phyloP scores from a whole-genome alignment of 331 rosid genomes.

The Pyrus hybrid region DNA sequence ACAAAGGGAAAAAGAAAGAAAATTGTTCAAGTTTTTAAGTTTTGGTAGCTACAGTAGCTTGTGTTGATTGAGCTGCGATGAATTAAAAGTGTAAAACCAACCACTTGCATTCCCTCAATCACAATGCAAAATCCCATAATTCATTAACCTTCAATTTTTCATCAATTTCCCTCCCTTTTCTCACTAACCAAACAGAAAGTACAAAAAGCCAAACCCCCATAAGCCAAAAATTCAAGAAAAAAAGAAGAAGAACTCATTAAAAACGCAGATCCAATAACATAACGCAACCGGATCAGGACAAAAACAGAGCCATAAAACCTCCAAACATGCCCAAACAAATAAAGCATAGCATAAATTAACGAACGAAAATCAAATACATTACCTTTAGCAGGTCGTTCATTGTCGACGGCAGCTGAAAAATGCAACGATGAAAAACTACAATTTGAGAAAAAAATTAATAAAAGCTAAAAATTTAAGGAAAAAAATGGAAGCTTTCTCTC shows the following conservation, averaged over 20 bases:
- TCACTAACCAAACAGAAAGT: background rate
- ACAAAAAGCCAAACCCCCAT: background rate
- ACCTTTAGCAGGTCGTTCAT: conserved; percentile 89
- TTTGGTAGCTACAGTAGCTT: background rate
- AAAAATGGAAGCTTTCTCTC: background rate
- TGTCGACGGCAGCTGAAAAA: conserved; percentile 28
- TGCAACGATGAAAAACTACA: background rate
- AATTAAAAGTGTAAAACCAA: background rate
- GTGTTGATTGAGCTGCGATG: background rate
- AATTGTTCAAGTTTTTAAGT: background rate
- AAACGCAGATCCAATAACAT: conserved; percentile 5
- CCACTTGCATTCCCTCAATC: background rate
- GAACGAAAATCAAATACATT: background rate
- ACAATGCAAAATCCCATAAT: background rate
- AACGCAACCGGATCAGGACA: conserved; percentile 22
- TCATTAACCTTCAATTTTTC: background rate
- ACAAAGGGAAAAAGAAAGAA: background rate
- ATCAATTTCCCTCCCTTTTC: background rate
- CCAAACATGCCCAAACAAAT: conserved; percentile 10
- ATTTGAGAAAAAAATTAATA: background rate
- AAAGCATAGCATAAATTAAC: background rate
- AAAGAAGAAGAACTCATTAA: background rate
- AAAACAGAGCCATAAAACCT: conserved; percentile 7
- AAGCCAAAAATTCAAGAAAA: background rate
- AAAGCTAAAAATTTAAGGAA: background rate